Percentiles rank a stretch among this genome's conserved stretches.
phyloP scores from a whole-genome alignment of 495 filamentous ascomycete genomes.

The Penicillium waksmanii region DNA sequence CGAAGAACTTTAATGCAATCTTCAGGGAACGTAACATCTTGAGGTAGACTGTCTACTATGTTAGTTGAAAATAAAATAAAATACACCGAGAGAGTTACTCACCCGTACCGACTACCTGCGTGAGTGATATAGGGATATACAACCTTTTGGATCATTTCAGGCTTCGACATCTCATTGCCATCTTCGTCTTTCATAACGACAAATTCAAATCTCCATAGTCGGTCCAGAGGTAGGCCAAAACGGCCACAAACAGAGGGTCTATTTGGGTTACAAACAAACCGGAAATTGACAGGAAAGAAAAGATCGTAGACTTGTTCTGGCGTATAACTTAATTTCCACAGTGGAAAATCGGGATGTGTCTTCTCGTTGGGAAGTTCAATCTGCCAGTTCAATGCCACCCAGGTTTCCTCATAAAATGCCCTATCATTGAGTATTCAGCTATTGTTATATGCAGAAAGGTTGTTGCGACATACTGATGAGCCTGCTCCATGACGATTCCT shows the following conservation, averaged over 20 bases:
- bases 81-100: not conserved
- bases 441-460: not conserved
- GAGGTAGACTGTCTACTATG: slow-evolving; percentile 18
- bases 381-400: slow-evolving; percentile 56
- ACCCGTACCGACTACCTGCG: slow-evolving; percentile 36
- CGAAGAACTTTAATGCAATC: slow-evolving; percentile 52
- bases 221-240: slow-evolving; percentile 44
- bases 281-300: slow-evolving; percentile 52
- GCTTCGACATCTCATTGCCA: slow-evolving; percentile 35
- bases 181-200: slow-evolving; percentile 35
- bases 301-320: slow-evolving; percentile 53
- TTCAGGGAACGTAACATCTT: slow-evolving; percentile 44
- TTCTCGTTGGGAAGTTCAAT: slow-evolving; percentile 48
- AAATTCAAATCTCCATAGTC: slow-evolving; percentile 55
- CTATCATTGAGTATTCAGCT: slow-evolving; percentile 9
- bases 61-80: not conserved
- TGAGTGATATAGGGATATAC: slow-evolving; percentile 40
- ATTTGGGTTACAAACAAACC: slow-evolving; percentile 48
- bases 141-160: slow-evolving; percentile 29
- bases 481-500: slow-evolving; percentile 46
- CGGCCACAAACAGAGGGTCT: slow-evolving; percentile 50
- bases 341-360: slow-evolving; percentile 52
- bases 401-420: slow-evolving; percentile 52
- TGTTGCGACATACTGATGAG: slow-evolving; percentile 24
- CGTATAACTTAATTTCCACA: slow-evolving; percentile 51